Base-by-base conservation (phyloP, 2,329 filamentous ascomycete genomes). In the Xylaria sp. region DNA sequence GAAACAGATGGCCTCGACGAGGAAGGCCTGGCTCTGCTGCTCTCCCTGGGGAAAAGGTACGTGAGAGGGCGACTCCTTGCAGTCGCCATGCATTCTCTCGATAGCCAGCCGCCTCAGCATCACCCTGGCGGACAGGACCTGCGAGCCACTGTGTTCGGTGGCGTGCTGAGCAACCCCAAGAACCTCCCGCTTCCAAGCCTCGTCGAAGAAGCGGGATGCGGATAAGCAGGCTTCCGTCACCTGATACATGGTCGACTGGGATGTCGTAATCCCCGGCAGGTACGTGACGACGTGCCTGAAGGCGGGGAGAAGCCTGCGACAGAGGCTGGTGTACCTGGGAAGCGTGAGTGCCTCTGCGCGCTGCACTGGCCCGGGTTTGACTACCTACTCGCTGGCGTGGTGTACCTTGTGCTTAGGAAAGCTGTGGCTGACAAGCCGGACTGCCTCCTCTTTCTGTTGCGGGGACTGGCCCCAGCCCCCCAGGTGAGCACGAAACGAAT, bases 401-500 rank as follows among this genome's bases (percentile, higher is more conserved):
- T 61, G 44, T 61, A 20, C 10, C 36, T 51, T 51, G 20, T 61
- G 46, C 46, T 61, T 61, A n/a, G 59, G 59, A 61, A 61, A 61
- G 44, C 31, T 40, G 20, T 61, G 59, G 31, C 59, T 61, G 31
- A 49, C 46, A 11, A 51, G 44, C 20, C 59, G 59, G 36, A 49
- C n/a, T 5, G 59, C 46, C 13, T 61, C 44, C 13, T 61, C 59
- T 40, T 13, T 51, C n/a, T 6, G 15, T 26, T 48, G 28, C 20
- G 11, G 3, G 3, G 46, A 36, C 31, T 51, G 46, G 17, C 59
- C 33, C 44, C 46, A 61, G n/a, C 15, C 4, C 20, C 31, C 46
- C 20, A 26, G n/a, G 15, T 49, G 28, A 23, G 15, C 31, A 60
- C 9, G 28, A 31, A 49, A 60, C 13, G 59, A 51, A 31, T 23